Base-by-base conservation (phyloP, 768 basidiomycete genomes). In the Hygrocybe punicea region DNA sequence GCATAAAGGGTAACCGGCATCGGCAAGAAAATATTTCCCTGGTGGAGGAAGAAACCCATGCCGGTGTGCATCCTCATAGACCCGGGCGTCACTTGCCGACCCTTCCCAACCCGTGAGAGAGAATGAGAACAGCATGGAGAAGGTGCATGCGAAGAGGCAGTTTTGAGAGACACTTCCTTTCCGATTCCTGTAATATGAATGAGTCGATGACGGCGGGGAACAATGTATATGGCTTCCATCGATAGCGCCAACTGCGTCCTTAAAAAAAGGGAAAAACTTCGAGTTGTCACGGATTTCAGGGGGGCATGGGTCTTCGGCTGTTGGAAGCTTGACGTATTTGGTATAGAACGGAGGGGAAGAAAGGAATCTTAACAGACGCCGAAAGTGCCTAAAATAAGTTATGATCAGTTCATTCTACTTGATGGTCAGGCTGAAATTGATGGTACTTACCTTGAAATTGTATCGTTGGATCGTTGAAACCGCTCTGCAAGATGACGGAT, bases 11-110 rank as follows among this genome's bases (percentile, higher is more conserved):
- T 73, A 76, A 5, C 74, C 72, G 14, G 71, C 73, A 71, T 73
- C 72, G 6, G 65, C 71, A n/a, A 78, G 65, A 40, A 69, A 71
- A 37, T 73, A 78, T 29, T 64, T 64, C 0, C 71, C 69, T 0
- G 56, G 34, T 4, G 69, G 67, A 25, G 77, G 62, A 0, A 11
- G 9, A 9, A 79, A 60, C 47, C 71, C 67, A 5, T 21, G 11
- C 1, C 24, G 3, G 0, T 61, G 58, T 4, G 72, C 71, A 64
- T 69, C 49, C 1, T 58, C 19, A 57, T 56, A 73, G 2, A 70
- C 34, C 0, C n/a, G 13, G 1, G 59, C 56, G 67, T 73, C 68
- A 17, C 65, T 48, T 6, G 64, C 62, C 9, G 62, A 65, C 0
- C 71, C 71, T 29, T 74, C 72, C 69, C 68, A 73, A 1, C 71